phyloP scores from a whole-genome alignment of 169 alveolate species.

The Eimeria tenella region DNA sequence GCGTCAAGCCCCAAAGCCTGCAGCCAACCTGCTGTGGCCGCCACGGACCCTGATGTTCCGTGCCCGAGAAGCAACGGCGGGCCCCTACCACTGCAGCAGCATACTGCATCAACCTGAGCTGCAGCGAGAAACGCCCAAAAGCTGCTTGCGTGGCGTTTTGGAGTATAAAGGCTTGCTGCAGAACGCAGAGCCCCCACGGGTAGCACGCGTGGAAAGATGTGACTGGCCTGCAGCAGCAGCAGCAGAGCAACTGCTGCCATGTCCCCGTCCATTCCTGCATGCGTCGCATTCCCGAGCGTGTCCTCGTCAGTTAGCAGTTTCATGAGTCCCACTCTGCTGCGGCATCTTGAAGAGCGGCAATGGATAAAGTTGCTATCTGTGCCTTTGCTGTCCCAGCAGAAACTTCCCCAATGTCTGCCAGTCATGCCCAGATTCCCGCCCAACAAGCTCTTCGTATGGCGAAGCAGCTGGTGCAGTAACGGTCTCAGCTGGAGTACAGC shows the following conservation, averaged over 20 bases:
- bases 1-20: not conserved
- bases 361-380: no score
- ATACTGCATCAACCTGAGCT: conserved; percentile 1
- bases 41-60: not conserved
- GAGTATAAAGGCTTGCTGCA: not conserved
- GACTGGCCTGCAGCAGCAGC: conserved; percentile 63
- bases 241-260: conserved; percentile 49
- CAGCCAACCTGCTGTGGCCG: conserved; percentile 16
- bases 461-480: conserved; percentile 68
- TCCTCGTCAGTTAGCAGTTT: not conserved
- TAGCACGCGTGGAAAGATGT: conserved; percentile 36
- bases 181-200: conserved; percentile 2
- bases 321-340: not conserved
- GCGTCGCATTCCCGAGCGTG: conserved; percentile 9
- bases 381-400: no score
- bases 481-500: conserved; percentile 28
- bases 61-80: not conserved
- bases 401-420: no score
- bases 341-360: conserved; percentile 29
- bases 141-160: conserved; percentile 14
- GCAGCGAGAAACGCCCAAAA: conserved; percentile 36
- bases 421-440: not conserved
- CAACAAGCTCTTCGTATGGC: conserved; percentile 8
- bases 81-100: not conserved
- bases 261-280: conserved; percentile 21